These are phyloP conservation scores for Epichloe uncinata DNA, from an alignment of 2,329 filamentous ascomycete genomes.

Conservation along the genomic window DNA sequence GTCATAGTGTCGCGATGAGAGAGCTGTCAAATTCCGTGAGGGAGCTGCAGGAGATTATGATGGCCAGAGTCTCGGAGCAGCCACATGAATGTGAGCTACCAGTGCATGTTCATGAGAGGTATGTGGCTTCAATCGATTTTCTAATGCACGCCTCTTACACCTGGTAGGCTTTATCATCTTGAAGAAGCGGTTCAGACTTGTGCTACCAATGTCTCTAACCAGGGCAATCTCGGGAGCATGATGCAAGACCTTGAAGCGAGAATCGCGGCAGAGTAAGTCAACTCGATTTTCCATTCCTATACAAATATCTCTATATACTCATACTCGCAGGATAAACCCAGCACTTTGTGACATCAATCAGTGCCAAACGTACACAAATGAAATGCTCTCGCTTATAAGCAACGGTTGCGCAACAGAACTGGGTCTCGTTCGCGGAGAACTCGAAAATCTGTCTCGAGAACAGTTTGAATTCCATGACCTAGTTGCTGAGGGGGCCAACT, in stretches of 20 bases:
- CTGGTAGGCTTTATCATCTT: conserved; percentile 1
- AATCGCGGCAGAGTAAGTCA: conserved; percentile 2
- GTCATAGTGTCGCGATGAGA: not conserved
- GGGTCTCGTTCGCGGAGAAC: not conserved
- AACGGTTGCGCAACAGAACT: conserved; percentile 4
- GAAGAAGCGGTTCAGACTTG: not conserved
- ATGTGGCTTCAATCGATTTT: not conserved
- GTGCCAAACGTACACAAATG: conserved; percentile 2
- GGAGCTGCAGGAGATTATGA: not conserved
- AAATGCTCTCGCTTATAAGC: conserved; percentile 1
- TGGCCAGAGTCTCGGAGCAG: not conserved
- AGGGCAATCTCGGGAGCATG: not conserved
- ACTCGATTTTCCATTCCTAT: not conserved
- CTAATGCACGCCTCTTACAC: not conserved
- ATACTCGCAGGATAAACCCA: conserved; percentile 4
- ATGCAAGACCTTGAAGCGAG: conserved; percentile 1
- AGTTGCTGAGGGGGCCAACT: not conserved
- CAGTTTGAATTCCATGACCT: conserved; percentile 4
- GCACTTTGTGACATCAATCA: conserved; percentile 1
- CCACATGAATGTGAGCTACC: not conserved
- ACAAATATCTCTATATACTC: not conserved
- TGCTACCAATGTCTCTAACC: not conserved
- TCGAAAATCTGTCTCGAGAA: conserved; percentile 7
- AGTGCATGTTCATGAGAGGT: not conserved
- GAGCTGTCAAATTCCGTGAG: not conserved